Evolutionary conservation across 495 filamentous ascomycete species (phyloP), one percentile per base, ranked within the genome.

Genomic region (Clavariopsis aquatica): DNA sequence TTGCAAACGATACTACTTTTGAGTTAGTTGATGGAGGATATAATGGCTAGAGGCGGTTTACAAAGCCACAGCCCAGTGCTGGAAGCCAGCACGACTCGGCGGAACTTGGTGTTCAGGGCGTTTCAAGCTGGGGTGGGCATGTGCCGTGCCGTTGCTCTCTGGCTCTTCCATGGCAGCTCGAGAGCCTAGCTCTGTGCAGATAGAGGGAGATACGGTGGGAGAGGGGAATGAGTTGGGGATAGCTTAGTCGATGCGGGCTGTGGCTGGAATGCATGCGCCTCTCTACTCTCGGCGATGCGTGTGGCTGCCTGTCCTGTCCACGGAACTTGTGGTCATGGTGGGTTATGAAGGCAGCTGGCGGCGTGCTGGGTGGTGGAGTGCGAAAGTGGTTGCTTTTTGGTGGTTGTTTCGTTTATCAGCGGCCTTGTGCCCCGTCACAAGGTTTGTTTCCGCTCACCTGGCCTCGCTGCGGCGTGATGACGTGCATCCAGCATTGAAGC

Each of bases 51-150:
- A 34, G 47, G n/a, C 6, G 13, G 19, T 64, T 63, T 64, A 72
- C 69, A 74, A 74, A 24, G 70, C 69, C 1, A 74, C 64, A 43
- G 64, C 63, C 72, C 72, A 74, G 34, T 68, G 63, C 49, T 62
- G 60, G 55, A 74, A 70, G 46, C 29, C 29, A 29, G 17, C 34
- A 19, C 24, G 38, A 43, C 38, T 43, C 38, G 38, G 38, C 15
- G 38, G 38, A 17, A 10, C 38, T n/a, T 3, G 38, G n/a, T n/a
- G 38, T 7, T 17, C 8, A 17, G 38, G 6, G 38, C 38, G 38
- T 43, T 17, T 43, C 6, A 43, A 2, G 15, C 8, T 43, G 51
- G 55, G 9, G 36, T 15, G 52, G 62, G 49, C 19, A 62, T 54
- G 28, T 67, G 65, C 57, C 66, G 36, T n/a, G 66, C 41, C n/a